These are phyloP conservation scores for Petasospora rhodanensis DNA, from an alignment of 1,139 yeast species.

Conservation along the genomic window DNA sequence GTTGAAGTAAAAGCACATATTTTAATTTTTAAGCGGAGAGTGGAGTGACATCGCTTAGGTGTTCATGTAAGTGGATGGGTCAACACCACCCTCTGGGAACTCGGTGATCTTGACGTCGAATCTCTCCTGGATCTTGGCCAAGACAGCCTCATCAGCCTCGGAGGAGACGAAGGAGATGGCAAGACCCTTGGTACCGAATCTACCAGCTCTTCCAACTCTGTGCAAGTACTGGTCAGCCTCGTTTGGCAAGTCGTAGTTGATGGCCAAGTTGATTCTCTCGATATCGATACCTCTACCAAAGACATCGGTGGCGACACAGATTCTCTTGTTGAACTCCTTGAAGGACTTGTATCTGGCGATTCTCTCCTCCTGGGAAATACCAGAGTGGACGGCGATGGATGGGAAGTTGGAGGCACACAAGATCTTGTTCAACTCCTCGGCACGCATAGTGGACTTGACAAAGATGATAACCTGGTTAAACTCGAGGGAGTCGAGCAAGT, in stretches of 20 bases:
- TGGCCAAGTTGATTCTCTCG: conserved; percentile 96
- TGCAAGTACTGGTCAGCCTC: conserved; percentile 98
- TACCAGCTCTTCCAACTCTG: conserved; percentile 99
- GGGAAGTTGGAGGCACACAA: conserved; percentile 95
- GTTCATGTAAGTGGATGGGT: conserved; percentile 97
- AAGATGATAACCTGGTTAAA: conserved; percentile 98
- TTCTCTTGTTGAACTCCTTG: conserved; percentile 97
- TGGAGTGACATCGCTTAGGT: conserved; percentile 59
- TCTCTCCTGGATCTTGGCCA: conserved; percentile 92
- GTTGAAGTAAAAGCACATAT: too few relatives aligned
- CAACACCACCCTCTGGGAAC: conserved; percentile 98
- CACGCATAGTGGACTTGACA: conserved; percentile 89
- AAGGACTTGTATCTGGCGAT: conserved; percentile 93
- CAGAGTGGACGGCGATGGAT: conserved; percentile 94
- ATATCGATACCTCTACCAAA: conserved; percentile 99
- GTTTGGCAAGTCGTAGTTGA: conserved; percentile 84
- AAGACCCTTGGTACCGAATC: conserved; percentile 98
- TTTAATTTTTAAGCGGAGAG: too few relatives aligned
- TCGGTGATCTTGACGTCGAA: conserved; percentile 93
- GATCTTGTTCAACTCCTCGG: conserved; percentile 84
- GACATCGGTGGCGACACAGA: conserved; percentile 97
- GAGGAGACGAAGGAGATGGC: conserved; percentile 87
- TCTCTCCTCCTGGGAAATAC: conserved; percentile 96
- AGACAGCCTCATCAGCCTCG: conserved; percentile 83
- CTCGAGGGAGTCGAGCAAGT: conserved; percentile 88